A percentile compares a stretch with the other conserved stretches of the same genome.
Conservation (phyloP, 139 green algal species). For the Microglena sp. region DNA sequence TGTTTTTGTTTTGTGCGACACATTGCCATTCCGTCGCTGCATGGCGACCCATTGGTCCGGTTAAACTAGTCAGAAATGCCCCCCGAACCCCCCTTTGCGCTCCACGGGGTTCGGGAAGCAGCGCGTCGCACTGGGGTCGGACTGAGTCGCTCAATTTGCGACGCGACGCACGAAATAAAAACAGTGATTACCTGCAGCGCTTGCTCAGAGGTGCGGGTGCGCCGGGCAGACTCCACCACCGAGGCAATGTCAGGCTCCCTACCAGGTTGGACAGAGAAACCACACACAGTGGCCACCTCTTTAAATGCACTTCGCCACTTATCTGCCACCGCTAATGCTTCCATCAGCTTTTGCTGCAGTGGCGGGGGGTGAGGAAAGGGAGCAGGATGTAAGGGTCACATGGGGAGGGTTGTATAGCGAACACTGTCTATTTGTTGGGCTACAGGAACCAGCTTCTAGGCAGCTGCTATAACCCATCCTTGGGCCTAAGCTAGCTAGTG, state of each 20-base stretch:
- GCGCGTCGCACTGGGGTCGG: too few species aligned
- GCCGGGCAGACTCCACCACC: slow-evolving; percentile 24
- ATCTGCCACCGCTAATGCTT: slow-evolving; percentile 14
- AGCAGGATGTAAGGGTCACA: too few species aligned
- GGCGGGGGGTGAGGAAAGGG: too few species aligned
- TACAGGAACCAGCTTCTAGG: neutral
- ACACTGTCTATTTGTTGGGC: neutral
- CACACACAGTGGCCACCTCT: slow-evolving; percentile 20
- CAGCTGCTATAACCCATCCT: neutral
- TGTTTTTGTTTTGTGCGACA: too few species aligned
- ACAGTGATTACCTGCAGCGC: slow-evolving; percentile 16
- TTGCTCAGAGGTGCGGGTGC: slow-evolving; percentile 13
- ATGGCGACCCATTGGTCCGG: neutral
- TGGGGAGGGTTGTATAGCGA: neutral
- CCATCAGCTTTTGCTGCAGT: slow-evolving; percentile 14
- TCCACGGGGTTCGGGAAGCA: too few species aligned
- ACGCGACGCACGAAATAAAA: too few species aligned
- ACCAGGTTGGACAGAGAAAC: neutral
- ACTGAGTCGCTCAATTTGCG: too few species aligned
- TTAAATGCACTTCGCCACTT: slow-evolving; percentile 30
- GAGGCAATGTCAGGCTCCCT: slow-evolving; percentile 25
- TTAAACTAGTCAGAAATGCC: neutral
- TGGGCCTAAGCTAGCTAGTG: neutral
- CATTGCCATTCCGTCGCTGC: too few species aligned
- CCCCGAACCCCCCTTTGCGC: too few species aligned